Conservation (phyloP, 2,329 filamentous ascomycete genomes). For the Phaeosphaeriaceae sp. region DNA sequence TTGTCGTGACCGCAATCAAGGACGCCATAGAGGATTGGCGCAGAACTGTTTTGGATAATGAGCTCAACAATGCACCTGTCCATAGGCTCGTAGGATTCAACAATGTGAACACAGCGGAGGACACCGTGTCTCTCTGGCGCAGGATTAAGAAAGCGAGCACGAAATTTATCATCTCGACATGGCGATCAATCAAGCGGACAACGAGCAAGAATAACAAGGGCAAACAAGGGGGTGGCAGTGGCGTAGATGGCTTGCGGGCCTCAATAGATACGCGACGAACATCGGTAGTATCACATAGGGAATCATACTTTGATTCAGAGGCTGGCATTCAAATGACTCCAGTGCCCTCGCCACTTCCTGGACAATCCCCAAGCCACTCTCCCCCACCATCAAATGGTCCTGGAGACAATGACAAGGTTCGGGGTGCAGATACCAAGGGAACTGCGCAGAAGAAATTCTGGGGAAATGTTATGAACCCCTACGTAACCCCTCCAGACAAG, state of each 20-base stretch:
- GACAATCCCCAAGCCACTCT: constrained; percentile 43
- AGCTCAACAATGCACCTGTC: constrained; percentile 94
- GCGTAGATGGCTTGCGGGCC: constrained; percentile 62
- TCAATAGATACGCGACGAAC: constrained; percentile 70
- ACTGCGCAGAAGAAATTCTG: constrained; percentile 58
- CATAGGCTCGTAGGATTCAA: constrained; percentile 87
- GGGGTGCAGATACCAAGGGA: constrained; percentile 28
- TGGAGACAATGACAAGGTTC: constrained; percentile 35
- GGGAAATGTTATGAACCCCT: constrained; percentile 76
- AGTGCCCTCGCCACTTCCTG: constrained; percentile 79
- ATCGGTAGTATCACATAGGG: constrained; percentile 62
- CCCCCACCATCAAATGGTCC: constrained; percentile 34
- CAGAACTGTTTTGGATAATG: constrained; percentile 86
- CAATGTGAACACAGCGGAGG: constrained; percentile 91
- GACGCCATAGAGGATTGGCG: constrained; percentile 96
- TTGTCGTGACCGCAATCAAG: constrained; percentile 87
- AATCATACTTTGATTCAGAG: constrained; percentile 59
- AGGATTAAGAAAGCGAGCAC: constrained; percentile 88
- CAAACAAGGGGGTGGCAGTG: constrained; percentile 57
- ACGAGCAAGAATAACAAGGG: constrained; percentile 48
- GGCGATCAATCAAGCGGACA: constrained; percentile 52
- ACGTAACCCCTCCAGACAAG: constrained; percentile 67
- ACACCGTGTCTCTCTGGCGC: constrained; percentile 85
- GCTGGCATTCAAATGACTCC: constrained; percentile 93
- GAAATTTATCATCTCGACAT: constrained; percentile 63